phyloP scores from a whole-genome alignment of 805 yeast species.

The Lipomyces japonicus region DNA sequence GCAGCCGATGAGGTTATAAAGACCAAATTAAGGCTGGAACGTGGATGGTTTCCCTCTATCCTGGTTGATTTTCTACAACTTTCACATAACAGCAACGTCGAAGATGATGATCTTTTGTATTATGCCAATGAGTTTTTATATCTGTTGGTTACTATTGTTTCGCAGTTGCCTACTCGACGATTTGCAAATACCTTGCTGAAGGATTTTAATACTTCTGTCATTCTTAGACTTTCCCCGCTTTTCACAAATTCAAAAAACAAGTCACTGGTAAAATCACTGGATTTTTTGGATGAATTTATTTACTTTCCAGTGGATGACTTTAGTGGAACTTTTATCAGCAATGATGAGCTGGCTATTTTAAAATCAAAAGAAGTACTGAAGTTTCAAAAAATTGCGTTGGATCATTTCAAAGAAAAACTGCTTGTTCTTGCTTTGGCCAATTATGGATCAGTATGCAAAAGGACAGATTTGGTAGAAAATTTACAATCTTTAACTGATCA shows the following conservation, averaged over 20 bases:
- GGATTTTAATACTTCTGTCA: constrained; percentile 33
- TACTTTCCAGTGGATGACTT: constrained; percentile 46
- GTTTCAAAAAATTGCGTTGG: constrained; percentile 33
- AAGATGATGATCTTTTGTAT: not conserved
- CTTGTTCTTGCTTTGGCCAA: constrained; percentile 33
- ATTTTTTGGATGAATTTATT: constrained; percentile 33
- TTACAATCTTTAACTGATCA: constrained; percentile 24
- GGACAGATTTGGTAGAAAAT: constrained; percentile 30
- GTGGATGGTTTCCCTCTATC: constrained; percentile 35
- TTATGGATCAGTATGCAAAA: constrained; percentile 29
- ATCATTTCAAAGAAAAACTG: constrained; percentile 28
- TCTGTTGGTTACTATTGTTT: constrained; percentile 36
- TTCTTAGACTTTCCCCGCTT: constrained; percentile 6
- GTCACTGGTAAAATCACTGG: constrained; percentile 6
- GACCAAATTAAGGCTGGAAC: constrained; percentile 28
- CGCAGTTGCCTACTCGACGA: constrained; percentile 45
- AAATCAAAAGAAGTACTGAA: constrained; percentile 18
- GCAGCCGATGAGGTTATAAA: constrained; percentile 26
- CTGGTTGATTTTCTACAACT: constrained; percentile 23
- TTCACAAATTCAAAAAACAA: constrained; percentile 9
- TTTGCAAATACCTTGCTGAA: constrained; percentile 35
- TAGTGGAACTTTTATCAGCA: constrained; percentile 35
- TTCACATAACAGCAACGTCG: constrained; percentile 2
- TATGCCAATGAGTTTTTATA: constrained; percentile 26
- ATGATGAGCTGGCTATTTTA: constrained; percentile 22